Percentiles rank a stretch among this genome's conserved stretches.
phyloP scores from a whole-genome alignment of 1,284 basidiomycete genomes.

The Trametes hirsuta region DNA sequence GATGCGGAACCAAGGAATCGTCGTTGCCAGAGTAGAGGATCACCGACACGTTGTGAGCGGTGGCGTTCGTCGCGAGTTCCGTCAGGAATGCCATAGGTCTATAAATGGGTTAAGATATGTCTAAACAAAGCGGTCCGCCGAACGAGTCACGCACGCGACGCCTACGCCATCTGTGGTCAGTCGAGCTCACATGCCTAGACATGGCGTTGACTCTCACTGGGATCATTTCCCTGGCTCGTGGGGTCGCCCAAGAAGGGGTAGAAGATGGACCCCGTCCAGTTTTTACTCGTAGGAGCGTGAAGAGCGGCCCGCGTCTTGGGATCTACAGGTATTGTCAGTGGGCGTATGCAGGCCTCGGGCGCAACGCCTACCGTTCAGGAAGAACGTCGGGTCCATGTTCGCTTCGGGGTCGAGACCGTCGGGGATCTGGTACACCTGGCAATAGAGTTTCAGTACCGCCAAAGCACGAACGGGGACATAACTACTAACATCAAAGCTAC shows the following conservation, averaged over 20 bases:
- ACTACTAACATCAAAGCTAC: slow-evolving; percentile 29
- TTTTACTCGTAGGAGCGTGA: slow-evolving; percentile 66
- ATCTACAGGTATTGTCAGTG: slow-evolving; percentile 40
- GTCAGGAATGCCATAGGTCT: slow-evolving; percentile 68
- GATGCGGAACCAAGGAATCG: slow-evolving; percentile 65
- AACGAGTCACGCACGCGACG: no score
- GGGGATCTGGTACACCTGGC: slow-evolving; percentile 35
- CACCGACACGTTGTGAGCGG: slow-evolving; percentile 50
- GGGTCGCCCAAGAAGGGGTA: slow-evolving; percentile 33
- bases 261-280: slow-evolving; percentile 47
- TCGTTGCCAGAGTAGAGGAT: slow-evolving; percentile 71
- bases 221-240: slow-evolving; percentile 38
- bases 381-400: slow-evolving; percentile 40
- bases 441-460: background rate
- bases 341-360: background rate
- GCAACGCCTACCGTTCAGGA: slow-evolving; percentile 57
- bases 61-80: slow-evolving; percentile 66
- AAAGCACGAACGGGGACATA: background rate
- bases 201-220: slow-evolving; percentile 40
- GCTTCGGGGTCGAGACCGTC: slow-evolving; percentile 38
- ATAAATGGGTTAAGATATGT: background rate
- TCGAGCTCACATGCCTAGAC: no score
- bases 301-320: slow-evolving; percentile 56
- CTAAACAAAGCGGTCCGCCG: no score
- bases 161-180: no score